These are phyloP conservation scores for Madurella fahalii DNA, from an alignment of 2,329 filamentous ascomycete genomes.

Conservation along the genomic window DNA sequence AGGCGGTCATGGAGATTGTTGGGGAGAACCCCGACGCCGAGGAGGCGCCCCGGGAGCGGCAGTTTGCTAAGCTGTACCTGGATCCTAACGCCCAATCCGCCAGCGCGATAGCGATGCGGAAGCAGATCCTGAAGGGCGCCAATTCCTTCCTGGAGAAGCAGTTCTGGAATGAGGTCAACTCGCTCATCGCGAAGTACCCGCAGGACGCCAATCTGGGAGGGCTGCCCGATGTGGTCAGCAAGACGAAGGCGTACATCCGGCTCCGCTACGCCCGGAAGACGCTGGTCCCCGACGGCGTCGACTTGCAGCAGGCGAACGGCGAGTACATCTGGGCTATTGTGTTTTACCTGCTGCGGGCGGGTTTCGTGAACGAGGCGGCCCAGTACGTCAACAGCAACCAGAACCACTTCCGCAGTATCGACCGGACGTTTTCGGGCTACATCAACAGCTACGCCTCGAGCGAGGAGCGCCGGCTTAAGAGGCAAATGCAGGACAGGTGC, in stretches of 20 bases:
- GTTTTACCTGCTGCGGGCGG: constrained; percentile 84
- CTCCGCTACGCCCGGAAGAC: constrained; percentile 77
- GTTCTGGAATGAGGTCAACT: constrained; percentile 75
- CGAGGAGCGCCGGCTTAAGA: constrained; percentile 70
- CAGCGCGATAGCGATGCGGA: constrained; percentile 64
- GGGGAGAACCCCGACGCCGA: constrained; percentile 63
- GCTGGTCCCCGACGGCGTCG: constrained; percentile 73
- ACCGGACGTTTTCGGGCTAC: constrained; percentile 85
- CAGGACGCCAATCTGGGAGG: constrained; percentile 87
- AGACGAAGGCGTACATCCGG: constrained; percentile 88
- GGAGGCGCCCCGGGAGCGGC: constrained; percentile 66
- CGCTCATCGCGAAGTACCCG: constrained; percentile 74
- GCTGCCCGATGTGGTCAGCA: constrained; percentile 80
- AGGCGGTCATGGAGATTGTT: constrained; percentile 73
- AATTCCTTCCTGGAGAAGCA: constrained; percentile 74
- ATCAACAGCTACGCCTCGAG: constrained; percentile 78
- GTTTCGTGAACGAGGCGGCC: constrained; percentile 77
- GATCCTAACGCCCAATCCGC: constrained; percentile 66
- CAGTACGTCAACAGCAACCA: constrained; percentile 79
- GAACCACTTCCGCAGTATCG: constrained; percentile 80
- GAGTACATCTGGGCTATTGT: constrained; percentile 93
- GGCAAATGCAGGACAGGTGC: constrained; percentile 80
- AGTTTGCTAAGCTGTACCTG: constrained; percentile 72
- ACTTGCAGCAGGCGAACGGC: constrained; percentile 73
- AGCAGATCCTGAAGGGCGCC: constrained; percentile 75